A percentile compares a stretch with the other conserved stretches of the same genome.
These are phyloP conservation scores for Fusarium sulawesiense DNA, from an alignment of 2,329 filamentous ascomycete genomes.

Conservation along the genomic window DNA sequence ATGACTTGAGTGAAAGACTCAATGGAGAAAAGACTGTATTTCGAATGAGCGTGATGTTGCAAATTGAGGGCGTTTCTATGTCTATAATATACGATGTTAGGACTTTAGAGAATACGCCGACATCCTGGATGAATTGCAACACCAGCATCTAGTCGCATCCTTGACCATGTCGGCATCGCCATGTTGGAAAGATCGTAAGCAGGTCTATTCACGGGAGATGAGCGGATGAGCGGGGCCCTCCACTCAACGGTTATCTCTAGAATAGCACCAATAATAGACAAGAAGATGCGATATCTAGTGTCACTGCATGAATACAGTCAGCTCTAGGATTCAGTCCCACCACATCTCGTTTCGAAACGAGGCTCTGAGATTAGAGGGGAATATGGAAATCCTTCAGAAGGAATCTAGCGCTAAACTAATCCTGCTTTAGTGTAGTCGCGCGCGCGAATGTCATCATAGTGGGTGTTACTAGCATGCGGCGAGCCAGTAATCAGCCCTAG, in stretches of 20 bases:
- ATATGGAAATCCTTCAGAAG: not conserved
- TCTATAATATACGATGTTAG: fast-evolving
- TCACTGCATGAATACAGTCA: not conserved
- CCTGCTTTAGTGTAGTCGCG: not conserved
- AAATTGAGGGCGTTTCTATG: fast-evolving
- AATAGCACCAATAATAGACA: not conserved
- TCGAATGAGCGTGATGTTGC: not conserved
- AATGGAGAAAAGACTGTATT: not conserved
- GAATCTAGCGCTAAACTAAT: not conserved
- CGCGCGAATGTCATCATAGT: not conserved
- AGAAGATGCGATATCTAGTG: fast-evolving
- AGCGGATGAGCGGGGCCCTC: not conserved
- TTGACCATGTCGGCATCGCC: not conserved
- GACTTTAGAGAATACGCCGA: not conserved
- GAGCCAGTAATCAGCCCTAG: not conserved
- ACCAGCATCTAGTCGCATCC: not conserved
- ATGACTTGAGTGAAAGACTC: not conserved
- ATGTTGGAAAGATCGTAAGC: not conserved
- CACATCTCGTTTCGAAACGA: not conserved
- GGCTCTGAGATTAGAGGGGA: not conserved
- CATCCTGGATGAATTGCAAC: not conserved
- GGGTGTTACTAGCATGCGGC: not conserved
- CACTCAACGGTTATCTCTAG: not conserved
- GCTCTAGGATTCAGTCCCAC: not conserved
- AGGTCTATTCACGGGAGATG: not conserved